Evolutionary conservation across 208 protist genomes (phyloP), one percentile per base, ranked within the genome.

Genomic region (Acanthamoeba divionensis): DNA sequence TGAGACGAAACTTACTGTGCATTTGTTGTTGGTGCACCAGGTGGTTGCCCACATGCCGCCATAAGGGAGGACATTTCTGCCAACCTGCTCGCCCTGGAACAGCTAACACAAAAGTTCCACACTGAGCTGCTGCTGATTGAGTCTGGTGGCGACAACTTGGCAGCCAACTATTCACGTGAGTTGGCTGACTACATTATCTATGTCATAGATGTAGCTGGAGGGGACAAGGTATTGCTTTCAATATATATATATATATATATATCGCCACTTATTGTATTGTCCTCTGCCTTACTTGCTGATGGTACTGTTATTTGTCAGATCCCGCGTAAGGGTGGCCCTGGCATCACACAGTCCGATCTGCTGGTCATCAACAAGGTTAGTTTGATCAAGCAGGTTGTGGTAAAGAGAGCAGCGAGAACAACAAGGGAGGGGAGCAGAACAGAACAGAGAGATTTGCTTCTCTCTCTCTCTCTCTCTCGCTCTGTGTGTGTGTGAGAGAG

Each of bases 281-380:
- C n/a, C n/a, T n/a, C n/a, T n/a, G n/a, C n/a, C n/a, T n/a, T n/a
- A n/a, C n/a, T n/a, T n/a, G n/a, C n/a, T n/a, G n/a, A n/a, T n/a
- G n/a, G n/a, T n/a, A n/a, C n/a, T n/a, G n/a, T n/a, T 44, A 38
- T 57, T 15, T 57, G 15, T 57, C 52, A 57, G 65, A 73, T 73
- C 9, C 90, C 90, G 8, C 80, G 92, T 29, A 94, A 94, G 69
- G 92, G 92, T 62, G 92, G 92, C 5, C 92, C 92, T 8, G 92
- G 92, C 48, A 85, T 93, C 1, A 92, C 91, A 44, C 92, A 94
- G 90, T 93, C 92, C 10, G 92, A 94, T 66, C 67, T 94, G 31
- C 92, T 94, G 18, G 60, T 94, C 9, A 93, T 94, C 82, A 94
- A 94, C 90, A 94, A 94, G n/a, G n/a, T n/a, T n/a, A n/a, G n/a